A percentile compares a stretch with the other conserved stretches of the same genome.
Conservation (phyloP, 192 early-diverging fungal species). For the Podila horticola region DNA sequence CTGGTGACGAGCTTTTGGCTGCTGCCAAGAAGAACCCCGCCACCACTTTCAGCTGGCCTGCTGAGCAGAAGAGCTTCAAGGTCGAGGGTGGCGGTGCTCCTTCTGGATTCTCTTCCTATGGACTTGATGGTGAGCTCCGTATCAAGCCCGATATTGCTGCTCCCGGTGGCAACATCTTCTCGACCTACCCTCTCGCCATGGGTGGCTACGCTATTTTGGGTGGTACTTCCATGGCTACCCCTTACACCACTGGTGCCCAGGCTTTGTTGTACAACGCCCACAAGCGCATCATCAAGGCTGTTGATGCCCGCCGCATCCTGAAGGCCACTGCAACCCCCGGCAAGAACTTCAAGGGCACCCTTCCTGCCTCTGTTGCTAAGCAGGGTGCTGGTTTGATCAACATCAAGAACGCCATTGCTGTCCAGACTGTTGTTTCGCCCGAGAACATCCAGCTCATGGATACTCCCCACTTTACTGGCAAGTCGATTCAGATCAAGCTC, state of each 20-base stretch:
- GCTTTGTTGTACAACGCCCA: slow-evolving; percentile 70
- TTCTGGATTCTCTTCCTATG: slow-evolving; percentile 73
- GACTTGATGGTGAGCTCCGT: slow-evolving; percentile 67
- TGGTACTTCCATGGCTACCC: slow-evolving; percentile 88
- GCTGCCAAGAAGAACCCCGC: slow-evolving; percentile 30
- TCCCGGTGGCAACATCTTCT: slow-evolving; percentile 77
- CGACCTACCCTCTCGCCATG: slow-evolving; percentile 60
- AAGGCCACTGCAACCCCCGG: slow-evolving; percentile 37
- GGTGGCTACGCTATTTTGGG: slow-evolving; percentile 58
- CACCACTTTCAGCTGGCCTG: slow-evolving; percentile 6
- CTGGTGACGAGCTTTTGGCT: slow-evolving; percentile 46
- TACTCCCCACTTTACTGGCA: slow-evolving; percentile 38
- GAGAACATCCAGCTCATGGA: slow-evolving; percentile 66
- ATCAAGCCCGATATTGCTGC: slow-evolving; percentile 70
- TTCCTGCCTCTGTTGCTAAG: slow-evolving; percentile 55
- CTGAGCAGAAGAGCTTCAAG: slow-evolving; percentile 2
- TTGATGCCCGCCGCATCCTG: slow-evolving; percentile 29
- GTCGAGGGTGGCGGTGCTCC: slow-evolving; percentile 55
- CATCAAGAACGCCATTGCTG: slow-evolving; percentile 65
- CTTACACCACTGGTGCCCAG: slow-evolving; percentile 75
- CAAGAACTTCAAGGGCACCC: neutral
- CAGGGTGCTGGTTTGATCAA: slow-evolving; percentile 82
- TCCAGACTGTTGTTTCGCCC: slow-evolving; percentile 64
- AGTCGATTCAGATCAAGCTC: slow-evolving; percentile 51
- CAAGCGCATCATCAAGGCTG: slow-evolving; percentile 50